Evolutionary conservation across 345 rosid genomes (phyloP).

Genomic region (Hirschfeldia incana): DNA sequence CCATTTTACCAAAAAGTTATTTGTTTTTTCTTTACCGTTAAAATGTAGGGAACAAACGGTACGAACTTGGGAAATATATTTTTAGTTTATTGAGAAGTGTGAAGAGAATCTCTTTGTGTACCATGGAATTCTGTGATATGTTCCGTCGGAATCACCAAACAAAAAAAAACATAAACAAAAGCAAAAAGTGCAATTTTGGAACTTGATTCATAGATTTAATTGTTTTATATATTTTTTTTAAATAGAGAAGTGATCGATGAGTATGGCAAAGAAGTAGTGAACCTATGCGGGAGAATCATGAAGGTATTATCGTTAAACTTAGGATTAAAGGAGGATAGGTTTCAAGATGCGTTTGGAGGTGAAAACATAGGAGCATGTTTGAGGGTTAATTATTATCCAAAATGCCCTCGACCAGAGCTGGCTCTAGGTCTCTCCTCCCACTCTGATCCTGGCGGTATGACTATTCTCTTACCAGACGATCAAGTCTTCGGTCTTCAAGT

Average conservation of each 20-base stretch:
- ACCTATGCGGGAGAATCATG: constrained; percentile 64
- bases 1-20: not conserved
- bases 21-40: not conserved
- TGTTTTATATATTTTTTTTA: not conserved
- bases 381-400: constrained; percentile 86
- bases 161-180: not conserved
- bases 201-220: not conserved
- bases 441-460: constrained; percentile 95
- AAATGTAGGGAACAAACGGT: not conserved
- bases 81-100: not conserved
- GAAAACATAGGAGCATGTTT: constrained; percentile 69
- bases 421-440: constrained; percentile 86
- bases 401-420: constrained; percentile 87
- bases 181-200: not conserved
- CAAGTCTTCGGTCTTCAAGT: constrained; percentile 84
- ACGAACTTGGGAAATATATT: not conserved
- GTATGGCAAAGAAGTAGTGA: constrained; percentile 64
- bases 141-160: not conserved
- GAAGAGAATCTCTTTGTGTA: not conserved
- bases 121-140: not conserved
- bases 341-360: constrained; percentile 81
- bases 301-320: constrained; percentile 67
- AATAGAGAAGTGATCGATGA: constrained; percentile 71
- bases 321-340: constrained; percentile 51
- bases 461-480: constrained; percentile 74